Evolutionary conservation across 2,329 filamentous ascomycete genomes (phyloP).

Genomic region (Phialocephala sp.): DNA sequence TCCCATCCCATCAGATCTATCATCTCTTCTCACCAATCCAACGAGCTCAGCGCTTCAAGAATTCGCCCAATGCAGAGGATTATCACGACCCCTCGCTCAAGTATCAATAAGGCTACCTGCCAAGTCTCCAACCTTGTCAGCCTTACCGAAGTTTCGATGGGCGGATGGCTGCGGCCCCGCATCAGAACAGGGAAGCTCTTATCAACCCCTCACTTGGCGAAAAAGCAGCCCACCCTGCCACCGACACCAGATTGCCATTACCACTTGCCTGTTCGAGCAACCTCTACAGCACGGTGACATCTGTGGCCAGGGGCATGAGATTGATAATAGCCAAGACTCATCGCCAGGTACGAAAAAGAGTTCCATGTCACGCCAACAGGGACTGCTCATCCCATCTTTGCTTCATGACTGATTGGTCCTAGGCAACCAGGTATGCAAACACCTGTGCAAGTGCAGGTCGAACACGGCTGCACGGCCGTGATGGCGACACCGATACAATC

Average conservation of each 20-base stretch:
- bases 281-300: not conserved
- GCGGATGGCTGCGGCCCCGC: not conserved
- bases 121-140: not conserved
- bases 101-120: constrained; percentile 1
- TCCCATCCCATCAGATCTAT: no score
- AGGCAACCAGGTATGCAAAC: not conserved
- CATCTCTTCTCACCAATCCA: no score
- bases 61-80: no score
- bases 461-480: not conserved
- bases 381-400: not conserved
- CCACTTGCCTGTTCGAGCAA: constrained; percentile 3
- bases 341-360: constrained; percentile 1
- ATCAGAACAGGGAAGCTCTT: not conserved
- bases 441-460: no score
- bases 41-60: no score
- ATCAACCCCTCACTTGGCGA: not conserved
- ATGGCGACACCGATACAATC: not conserved
- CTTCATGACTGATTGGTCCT: not conserved
- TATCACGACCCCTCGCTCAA: no score
- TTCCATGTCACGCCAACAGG: no score
- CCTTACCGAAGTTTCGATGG: not conserved
- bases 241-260: not conserved
- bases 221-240: not conserved
- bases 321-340: not conserved
- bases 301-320: not conserved